A percentile compares a stretch with the other conserved stretches of the same genome.
Evolutionary conservation across 2,329 filamentous ascomycete genomes (phyloP).

Genomic region (Trichoderma endophyticum): DNA sequence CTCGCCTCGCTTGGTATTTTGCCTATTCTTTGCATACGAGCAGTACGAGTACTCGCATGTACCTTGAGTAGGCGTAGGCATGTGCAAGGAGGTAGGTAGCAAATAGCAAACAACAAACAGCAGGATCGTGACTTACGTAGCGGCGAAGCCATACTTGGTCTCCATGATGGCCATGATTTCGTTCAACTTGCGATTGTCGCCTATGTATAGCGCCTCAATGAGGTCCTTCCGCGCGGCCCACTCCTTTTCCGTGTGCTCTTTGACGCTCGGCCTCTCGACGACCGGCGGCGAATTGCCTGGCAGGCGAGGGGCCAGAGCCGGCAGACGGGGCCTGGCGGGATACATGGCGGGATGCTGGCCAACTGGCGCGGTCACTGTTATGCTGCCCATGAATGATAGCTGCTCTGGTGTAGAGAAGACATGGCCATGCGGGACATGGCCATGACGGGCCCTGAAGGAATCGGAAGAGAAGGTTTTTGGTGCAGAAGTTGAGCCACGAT

Average conservation of each 20-base stretch:
- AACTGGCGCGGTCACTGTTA: not conserved
- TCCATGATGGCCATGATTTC: conserved; percentile 38
- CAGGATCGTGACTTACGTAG: conserved; percentile 32
- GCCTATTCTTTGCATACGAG: not conserved
- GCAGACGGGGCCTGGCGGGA: conserved; percentile 25
- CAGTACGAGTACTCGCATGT: not conserved
- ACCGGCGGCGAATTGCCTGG: conserved; percentile 28
- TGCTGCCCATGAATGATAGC: conserved; percentile 3
- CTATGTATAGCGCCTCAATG: conserved; percentile 35
- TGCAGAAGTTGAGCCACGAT: not conserved
- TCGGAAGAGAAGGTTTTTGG: conserved; percentile 7
- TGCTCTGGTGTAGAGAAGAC: conserved; percentile 1
- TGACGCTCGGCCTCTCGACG: conserved; percentile 28
- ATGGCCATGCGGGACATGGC: conserved; percentile 8
- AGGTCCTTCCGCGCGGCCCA: conserved; percentile 34
- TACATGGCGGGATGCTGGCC: conserved; percentile 14
- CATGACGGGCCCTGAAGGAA: conserved; percentile 6
- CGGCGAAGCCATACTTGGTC: conserved; percentile 34
- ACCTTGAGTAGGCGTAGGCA: not conserved
- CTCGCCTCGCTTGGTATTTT: not conserved
- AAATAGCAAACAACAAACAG: not conserved
- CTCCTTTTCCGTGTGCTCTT: conserved; percentile 36
- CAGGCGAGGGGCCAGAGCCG: conserved; percentile 34
- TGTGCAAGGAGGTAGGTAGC: not conserved
- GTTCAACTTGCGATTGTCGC: conserved; percentile 35